Evolutionary conservation across 257 asterid genomes (phyloP).

Genomic region (Solanum phureja): DNA sequence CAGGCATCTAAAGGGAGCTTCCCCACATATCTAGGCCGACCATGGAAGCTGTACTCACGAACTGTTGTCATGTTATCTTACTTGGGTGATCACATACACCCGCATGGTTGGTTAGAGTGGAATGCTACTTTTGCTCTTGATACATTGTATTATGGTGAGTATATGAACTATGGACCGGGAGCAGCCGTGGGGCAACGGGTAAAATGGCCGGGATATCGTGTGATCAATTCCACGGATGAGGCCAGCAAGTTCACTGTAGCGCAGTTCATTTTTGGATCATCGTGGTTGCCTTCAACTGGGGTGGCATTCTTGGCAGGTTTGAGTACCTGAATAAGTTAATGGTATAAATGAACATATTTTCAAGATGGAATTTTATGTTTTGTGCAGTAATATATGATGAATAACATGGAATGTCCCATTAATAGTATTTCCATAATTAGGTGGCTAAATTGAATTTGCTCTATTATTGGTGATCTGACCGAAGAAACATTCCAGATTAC

Average conservation of each 20-base stretch:
- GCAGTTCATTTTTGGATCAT: slow-evolving; percentile 66
- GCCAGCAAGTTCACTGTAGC: slow-evolving; percentile 78
- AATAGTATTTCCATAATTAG: neutral
- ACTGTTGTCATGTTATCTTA: slow-evolving; percentile 64
- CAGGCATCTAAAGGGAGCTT: slow-evolving; percentile 33
- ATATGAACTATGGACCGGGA: slow-evolving; percentile 84
- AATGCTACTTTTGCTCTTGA: slow-evolving; percentile 60
- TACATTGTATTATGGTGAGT: slow-evolving; percentile 88
- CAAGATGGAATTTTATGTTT: neutral
- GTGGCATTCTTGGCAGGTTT: slow-evolving; percentile 83
- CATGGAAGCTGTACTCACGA: slow-evolving; percentile 86
- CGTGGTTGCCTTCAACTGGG: slow-evolving; percentile 96
- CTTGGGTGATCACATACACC: slow-evolving; percentile 74
- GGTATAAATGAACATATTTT: neutral
- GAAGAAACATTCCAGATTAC: neutral
- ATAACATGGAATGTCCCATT: neutral
- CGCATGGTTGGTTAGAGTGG: slow-evolving; percentile 95
- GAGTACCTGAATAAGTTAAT: neutral
- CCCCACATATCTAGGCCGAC: slow-evolving; percentile 80
- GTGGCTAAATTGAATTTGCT: neutral
- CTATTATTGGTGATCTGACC: neutral
- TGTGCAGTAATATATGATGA: slow-evolving; percentile 1
- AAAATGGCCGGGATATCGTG: slow-evolving; percentile 81
- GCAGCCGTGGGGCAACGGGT: slow-evolving; percentile 63
- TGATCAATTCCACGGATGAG: slow-evolving; percentile 39